Percentiles rank a stretch among this genome's conserved stretches.
phyloP scores from a whole-genome alignment of 108 stramenopile genomes.

The Mediolabrus comicus region DNA sequence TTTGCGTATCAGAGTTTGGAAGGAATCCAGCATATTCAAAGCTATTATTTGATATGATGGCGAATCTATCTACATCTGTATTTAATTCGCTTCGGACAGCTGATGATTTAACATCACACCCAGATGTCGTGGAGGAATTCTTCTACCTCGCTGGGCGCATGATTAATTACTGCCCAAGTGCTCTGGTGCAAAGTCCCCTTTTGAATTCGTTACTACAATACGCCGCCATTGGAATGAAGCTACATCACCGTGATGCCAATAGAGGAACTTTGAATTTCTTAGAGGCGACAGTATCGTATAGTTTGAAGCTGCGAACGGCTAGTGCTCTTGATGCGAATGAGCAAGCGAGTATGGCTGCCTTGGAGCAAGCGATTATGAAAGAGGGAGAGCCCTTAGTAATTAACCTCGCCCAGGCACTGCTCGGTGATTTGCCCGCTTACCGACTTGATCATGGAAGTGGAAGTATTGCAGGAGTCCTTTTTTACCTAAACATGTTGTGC shows the following conservation, averaged over 20 bases:
- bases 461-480: slow-evolving; percentile 77
- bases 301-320: slow-evolving; percentile 51
- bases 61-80: slow-evolving; percentile 55
- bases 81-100: slow-evolving; percentile 57
- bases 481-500: slow-evolving; percentile 68
- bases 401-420: slow-evolving; percentile 61
- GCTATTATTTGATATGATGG: slow-evolving; percentile 73
- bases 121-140: slow-evolving; percentile 96
- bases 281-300: slow-evolving; percentile 66
- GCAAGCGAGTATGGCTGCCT: slow-evolving; percentile 44
- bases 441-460: slow-evolving; percentile 61
- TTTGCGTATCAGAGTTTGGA: slow-evolving; percentile 88
- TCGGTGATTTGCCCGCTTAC: slow-evolving; percentile 83
- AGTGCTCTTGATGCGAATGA: slow-evolving; percentile 21
- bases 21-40: slow-evolving; percentile 43
- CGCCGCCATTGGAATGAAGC: slow-evolving; percentile 75
- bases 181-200: slow-evolving; percentile 62
- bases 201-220: slow-evolving; percentile 73
- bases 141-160: slow-evolving; percentile 91
- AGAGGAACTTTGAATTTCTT: slow-evolving; percentile 83
- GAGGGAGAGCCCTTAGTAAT: slow-evolving; percentile 74
- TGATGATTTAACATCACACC: slow-evolving; percentile 85
- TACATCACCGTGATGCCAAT: slow-evolving; percentile 86
- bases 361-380: slow-evolving; percentile 56
- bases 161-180: slow-evolving; percentile 77